Base-by-base conservation (phyloP, 257 asterid genomes). In the Nicotiana noctiflora region DNA sequence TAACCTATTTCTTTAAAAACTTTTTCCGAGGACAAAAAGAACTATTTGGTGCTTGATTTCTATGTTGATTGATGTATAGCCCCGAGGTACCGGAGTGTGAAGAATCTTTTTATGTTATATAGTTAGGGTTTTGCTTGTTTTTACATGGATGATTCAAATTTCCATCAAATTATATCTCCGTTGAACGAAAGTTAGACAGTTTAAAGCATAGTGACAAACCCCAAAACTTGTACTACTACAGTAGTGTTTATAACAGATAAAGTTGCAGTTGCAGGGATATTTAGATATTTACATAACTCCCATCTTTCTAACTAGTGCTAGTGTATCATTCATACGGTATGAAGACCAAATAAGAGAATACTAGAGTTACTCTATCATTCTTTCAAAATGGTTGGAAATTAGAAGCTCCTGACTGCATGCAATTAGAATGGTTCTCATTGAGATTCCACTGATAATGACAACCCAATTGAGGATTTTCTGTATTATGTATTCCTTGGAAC, bases 361-460 rank as follows among this genome's bases (percentile, higher is more conserved):
- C 21, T 40, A 44, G 13, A 70, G 29, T 3, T n/a, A 44, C 7
- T 70, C 18, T 34, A 37, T 37, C 44, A 6, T 37, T 18, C n/a
- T 14, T 49, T 8, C 25, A 14, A 74, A 23, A 49, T 49, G 78
- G 9, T 25, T 29, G 4, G 61, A 49, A 15, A 55, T 55, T 55
- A 55, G 61, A 55, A 55, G 61, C 61, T 55, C n/a, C 9, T 15
- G 61, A 55, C 23, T 14, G 61, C 78, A 74, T 74, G 78, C 78
- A 74, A 2, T 49, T 23, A 61, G 40, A 13, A 25, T 74, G 40
- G 15, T 46, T 46, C 23, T 74, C 78, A 49, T 74, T 74, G 61
- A 74, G 78, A 19, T 74, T 74, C 78, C 78, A 74, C 61, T 74
- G 78, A 74, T 74, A 74, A 74, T 46, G 78, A 74, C 78, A 74